Conservation (phyloP, 208 protist genomes). For the Crithidia brevicula region DNA sequence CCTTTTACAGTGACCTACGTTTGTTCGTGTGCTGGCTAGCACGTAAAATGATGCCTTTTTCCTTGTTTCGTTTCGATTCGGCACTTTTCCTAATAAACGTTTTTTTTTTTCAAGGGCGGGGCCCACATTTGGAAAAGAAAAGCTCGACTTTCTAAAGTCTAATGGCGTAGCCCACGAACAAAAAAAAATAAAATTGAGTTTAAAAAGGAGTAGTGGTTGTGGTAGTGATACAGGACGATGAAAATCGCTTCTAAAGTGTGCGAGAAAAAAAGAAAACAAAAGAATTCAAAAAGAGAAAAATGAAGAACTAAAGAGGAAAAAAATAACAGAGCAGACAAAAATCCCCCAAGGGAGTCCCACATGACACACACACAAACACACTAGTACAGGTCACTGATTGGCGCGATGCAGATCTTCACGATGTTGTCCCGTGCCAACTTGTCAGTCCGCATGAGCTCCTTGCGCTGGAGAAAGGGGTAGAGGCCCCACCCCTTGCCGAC, state of each 20-base stretch:
- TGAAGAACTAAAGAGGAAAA: not conserved
- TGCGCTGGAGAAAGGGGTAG: conserved; percentile 62
- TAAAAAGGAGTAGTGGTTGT: not conserved
- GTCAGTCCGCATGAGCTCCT: conserved; percentile 71
- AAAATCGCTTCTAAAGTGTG: not conserved
- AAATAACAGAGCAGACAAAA: conserved; percentile 4
- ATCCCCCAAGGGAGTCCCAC: too few species aligned
- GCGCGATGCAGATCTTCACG: conserved; percentile 74
- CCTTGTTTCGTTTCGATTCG: too few species aligned
- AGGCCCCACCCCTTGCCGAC: conserved; percentile 75
- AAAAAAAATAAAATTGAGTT: conserved; percentile 6
- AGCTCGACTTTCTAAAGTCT: not conserved
- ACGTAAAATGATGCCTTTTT: too few species aligned
- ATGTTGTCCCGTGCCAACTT: conserved; percentile 67
- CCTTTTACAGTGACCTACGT: too few species aligned
- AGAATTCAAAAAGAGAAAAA: not conserved
- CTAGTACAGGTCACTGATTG: conserved; percentile 75
- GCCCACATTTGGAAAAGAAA: too few species aligned
- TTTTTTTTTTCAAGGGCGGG: too few species aligned
- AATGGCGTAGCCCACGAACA: not conserved
- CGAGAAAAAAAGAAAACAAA: not conserved
- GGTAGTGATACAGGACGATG: conserved; percentile 6
- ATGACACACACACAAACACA: not conserved
- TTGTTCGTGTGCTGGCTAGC: too few species aligned
- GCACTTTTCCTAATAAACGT: too few species aligned